phyloP scores from a whole-genome alignment of 768 basidiomycete genomes.

The Tulasnella sp. region DNA sequence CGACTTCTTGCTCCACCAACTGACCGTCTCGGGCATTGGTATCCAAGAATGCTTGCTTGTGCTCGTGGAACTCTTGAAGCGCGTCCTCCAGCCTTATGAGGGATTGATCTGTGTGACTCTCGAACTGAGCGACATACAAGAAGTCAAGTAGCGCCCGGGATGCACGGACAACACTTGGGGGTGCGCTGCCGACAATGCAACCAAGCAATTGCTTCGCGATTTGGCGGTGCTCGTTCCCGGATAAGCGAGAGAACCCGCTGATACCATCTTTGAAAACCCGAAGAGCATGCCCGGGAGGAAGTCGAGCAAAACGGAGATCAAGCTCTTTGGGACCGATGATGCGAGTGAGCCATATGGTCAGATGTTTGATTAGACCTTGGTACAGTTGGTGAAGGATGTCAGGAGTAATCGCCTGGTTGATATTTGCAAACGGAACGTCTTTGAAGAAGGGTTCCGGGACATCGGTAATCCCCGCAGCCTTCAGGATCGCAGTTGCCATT shows the following conservation, averaged over 20 bases:
- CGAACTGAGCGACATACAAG: background rate
- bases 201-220: background rate
- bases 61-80: background rate
- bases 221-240: background rate
- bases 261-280: background rate
- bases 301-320: background rate
- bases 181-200: conserved; percentile 25
- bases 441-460: background rate
- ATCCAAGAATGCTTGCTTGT: background rate
- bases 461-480: conserved; percentile 31
- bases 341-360: conserved; percentile 32
- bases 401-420: background rate
- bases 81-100: background rate
- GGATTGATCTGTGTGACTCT: background rate
- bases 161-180: background rate
- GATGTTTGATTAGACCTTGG: background rate
- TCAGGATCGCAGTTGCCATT: conserved; percentile 37
- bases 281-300: background rate
- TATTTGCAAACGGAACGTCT: background rate
- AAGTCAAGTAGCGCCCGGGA: background rate
- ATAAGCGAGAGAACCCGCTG: background rate
- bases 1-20: background rate
- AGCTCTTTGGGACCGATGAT: background rate
- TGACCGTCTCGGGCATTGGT: conserved; percentile 22
- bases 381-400: background rate